phyloP scores from a whole-genome alignment of 2,329 filamentous ascomycete genomes.

The Neopestalotiopsis rosae region DNA sequence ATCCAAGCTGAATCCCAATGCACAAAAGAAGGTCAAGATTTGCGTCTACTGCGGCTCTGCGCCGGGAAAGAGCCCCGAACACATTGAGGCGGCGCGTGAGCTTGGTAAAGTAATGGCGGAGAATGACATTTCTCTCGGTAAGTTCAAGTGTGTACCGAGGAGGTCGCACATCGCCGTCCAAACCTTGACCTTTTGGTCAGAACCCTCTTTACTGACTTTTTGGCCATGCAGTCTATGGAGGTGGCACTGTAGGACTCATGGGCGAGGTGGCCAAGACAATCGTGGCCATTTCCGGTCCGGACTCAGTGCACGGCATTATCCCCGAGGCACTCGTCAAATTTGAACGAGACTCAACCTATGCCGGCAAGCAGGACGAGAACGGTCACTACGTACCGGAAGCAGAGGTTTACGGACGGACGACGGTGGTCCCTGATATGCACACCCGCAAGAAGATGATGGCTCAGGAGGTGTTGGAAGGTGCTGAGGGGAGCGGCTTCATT shows the following conservation, averaged over 20 bases:
- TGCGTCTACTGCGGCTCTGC: slow-evolving; percentile 95
- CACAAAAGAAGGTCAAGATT: slow-evolving; percentile 64
- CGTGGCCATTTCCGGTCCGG: slow-evolving; percentile 79
- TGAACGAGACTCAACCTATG: slow-evolving; percentile 70
- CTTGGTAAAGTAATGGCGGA: slow-evolving; percentile 77
- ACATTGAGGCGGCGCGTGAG: slow-evolving; percentile 78
- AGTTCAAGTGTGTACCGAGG: slow-evolving; percentile 26
- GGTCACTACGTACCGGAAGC: slow-evolving; percentile 68
- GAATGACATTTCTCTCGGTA: slow-evolving; percentile 77
- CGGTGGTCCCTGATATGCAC: slow-evolving; percentile 94
- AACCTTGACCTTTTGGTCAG: not conserved
- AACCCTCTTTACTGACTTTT: not conserved
- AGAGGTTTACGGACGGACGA: slow-evolving; percentile 78
- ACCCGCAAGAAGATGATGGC: slow-evolving; percentile 95
- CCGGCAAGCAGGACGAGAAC: slow-evolving; percentile 45
- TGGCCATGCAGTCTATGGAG: slow-evolving; percentile 76
- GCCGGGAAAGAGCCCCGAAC: slow-evolving; percentile 72
- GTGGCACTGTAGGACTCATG: slow-evolving; percentile 94
- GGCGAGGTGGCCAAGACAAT: slow-evolving; percentile 89
- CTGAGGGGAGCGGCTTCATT: slow-evolving; percentile 85
- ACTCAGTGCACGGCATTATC: slow-evolving; percentile 90
- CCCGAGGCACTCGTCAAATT: slow-evolving; percentile 81
- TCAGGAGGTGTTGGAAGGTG: slow-evolving; percentile 80
- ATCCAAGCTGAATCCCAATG: slow-evolving; percentile 34
- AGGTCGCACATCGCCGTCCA: not conserved